Conservation (phyloP, 2,329 filamentous ascomycete species). For the Coleophoma cylindrospora region DNA sequence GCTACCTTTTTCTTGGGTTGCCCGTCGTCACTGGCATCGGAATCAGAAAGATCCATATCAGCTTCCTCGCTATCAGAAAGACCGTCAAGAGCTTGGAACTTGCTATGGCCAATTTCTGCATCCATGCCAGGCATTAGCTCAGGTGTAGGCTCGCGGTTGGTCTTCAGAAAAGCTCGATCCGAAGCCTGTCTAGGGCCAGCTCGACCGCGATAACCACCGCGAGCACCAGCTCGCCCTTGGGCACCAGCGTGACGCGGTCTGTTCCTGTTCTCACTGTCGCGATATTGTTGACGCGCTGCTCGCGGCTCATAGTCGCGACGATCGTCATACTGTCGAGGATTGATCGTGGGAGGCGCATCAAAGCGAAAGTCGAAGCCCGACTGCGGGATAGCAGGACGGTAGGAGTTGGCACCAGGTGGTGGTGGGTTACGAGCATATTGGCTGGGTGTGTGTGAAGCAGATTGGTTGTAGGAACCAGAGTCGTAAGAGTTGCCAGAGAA, state of each 20-base stretch:
- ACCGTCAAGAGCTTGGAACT: conserved; percentile 50
- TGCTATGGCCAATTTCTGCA: conserved; percentile 30
- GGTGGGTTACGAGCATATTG: conserved; percentile 3
- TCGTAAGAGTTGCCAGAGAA: conserved; percentile 12
- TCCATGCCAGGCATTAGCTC: conserved; percentile 29
- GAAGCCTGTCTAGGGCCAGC: conserved; percentile 22
- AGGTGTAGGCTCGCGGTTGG: conserved; percentile 28
- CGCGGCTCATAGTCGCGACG: conserved; percentile 12
- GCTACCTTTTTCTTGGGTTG: conserved; percentile 41
- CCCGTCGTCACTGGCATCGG: conserved; percentile 27
- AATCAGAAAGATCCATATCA: conserved; percentile 57
- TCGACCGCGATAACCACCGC: conserved; percentile 21
- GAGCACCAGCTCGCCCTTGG: conserved; percentile 2
- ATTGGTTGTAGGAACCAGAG: conserved; percentile 6
- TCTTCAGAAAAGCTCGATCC: conserved; percentile 26
- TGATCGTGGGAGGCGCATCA: conserved; percentile 23
- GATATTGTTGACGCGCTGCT: conserved; percentile 13
- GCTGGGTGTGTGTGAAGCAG: conserved; percentile 7
- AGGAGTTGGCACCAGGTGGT: conserved; percentile 8
- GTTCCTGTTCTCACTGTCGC: neutral
- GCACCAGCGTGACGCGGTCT: conserved; percentile 5
- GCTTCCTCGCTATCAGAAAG: conserved; percentile 56
- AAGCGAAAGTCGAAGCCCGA: conserved; percentile 23
- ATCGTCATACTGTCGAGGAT: conserved; percentile 15
- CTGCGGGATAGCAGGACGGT: conserved; percentile 9